These are phyloP conservation scores for Neopestalotiopsis sp. DNA, from an alignment of 2,329 filamentous ascomycete species.

Conservation along the genomic window DNA sequence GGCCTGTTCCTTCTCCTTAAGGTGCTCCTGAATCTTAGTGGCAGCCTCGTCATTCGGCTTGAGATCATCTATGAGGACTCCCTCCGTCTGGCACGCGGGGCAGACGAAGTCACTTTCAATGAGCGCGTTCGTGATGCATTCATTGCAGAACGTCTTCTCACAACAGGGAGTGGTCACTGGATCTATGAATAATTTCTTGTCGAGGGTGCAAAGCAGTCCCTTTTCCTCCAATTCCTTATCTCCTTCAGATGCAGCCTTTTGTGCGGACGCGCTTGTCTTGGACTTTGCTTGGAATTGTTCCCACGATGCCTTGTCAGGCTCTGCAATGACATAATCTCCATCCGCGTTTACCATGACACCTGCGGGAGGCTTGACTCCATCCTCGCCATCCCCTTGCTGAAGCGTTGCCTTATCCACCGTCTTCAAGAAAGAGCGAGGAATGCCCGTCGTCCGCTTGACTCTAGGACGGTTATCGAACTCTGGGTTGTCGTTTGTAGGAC, in stretches of 20 bases:
- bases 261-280: conserved; percentile 81
- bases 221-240: conserved; percentile 88
- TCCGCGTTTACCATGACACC: conserved; percentile 98
- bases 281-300: conserved; percentile 95
- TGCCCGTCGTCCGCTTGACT: conserved; percentile 95
- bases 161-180: conserved; percentile 99
- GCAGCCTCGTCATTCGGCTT: conserved; percentile 79
- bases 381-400: conserved; percentile 76
- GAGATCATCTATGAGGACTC: conserved; percentile 91
- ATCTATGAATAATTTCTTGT: conserved; percentile 97
- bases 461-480: conserved; percentile 92
- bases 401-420: conserved; percentile 91
- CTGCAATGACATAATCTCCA: conserved; percentile 95
- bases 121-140: conserved; percentile 98
- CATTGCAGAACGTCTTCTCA: conserved; percentile 97
- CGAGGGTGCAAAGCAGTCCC: conserved; percentile 91
- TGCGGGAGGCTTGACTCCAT: conserved; percentile 71
- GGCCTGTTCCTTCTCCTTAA: conserved; percentile 60
- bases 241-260: conserved; percentile 76
- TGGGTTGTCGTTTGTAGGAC: conserved; percentile 97
- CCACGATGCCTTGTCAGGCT: conserved; percentile 95
- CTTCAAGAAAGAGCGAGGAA: conserved; percentile 92
- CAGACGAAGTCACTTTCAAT: conserved; percentile 98
- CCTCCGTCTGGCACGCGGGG: conserved; percentile 87
- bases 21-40: conserved; percentile 78